Evolutionary conservation across 805 yeast genomes (phyloP), one percentile per base, ranked within the genome.

Genomic region (Sugiyamaella chiloensis): DNA sequence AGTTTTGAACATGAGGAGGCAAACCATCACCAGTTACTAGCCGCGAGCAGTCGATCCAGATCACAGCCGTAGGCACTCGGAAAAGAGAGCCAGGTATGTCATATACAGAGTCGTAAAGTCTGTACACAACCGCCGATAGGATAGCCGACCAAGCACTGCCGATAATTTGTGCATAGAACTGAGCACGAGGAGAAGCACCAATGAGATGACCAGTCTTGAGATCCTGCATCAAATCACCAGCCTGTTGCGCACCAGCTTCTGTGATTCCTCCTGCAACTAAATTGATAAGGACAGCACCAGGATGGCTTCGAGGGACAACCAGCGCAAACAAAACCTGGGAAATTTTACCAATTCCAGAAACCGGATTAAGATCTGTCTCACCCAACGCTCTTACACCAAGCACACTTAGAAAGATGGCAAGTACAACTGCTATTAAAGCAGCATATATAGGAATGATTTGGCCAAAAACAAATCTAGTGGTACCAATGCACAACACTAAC

Each of bases 191-290:
- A 0, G 96, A 85, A 0, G 98, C 97, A 12, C 95, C 96, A 1
- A 91, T 60, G 45, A 91, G 66, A 65, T 87, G 91, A 0, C 98
- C 98, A 0, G 99, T 90, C 64, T 93, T 93, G 57, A 91, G 72
- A 67, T 93, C 98, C 69, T 91, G 99, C 96, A 93, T 87, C 61
- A 91, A 72, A 67, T 91, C 99, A 24, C 99, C 98, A 1, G 98
- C 97, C 67, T 91, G 99, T 68, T 93, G 98, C 2, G 99, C 96
- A 6, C 98, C 98, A 0, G 98, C 97, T 68, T 91, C 99, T 1
- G 98, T 95, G 35, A 91, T 82, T 11, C 96, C 99, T 14, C 99
- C 99, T 3, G 97, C 96, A 1, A 91, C 85, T 42, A 91, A 70
- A 61, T 91, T 93, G 39, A 88, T 80, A 34, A 91, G 68, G 4